phyloP scores from a whole-genome alignment of 2,329 filamentous ascomycete species.

The Pseudogymnoascus sp. region DNA sequence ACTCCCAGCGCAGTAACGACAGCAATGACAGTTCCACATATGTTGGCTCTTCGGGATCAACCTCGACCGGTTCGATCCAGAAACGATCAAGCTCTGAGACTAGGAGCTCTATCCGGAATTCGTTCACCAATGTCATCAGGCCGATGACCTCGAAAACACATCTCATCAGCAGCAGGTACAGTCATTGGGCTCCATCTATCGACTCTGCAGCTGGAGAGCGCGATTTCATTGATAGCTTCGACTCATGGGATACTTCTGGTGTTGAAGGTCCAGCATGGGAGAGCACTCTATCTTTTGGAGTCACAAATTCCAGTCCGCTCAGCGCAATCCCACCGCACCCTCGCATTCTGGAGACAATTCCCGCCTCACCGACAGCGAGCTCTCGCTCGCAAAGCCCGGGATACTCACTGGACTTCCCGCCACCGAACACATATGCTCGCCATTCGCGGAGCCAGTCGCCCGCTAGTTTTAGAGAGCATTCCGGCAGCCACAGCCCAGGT shows the following conservation, averaged over 20 bases:
- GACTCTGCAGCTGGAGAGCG: constrained; percentile 31
- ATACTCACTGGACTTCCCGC: constrained; percentile 47
- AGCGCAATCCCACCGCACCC: constrained; percentile 29
- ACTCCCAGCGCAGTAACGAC: constrained; percentile 13
- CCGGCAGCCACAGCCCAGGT: constrained; percentile 18
- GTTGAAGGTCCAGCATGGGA: constrained; percentile 52
- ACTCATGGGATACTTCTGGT: constrained; percentile 65
- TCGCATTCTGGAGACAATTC: constrained; percentile 62
- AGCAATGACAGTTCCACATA: constrained; percentile 15
- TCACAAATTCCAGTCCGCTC: constrained; percentile 32
- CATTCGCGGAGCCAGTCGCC: constrained; percentile 23
- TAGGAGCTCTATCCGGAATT: constrained; percentile 40
- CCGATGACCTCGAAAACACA: constrained; percentile 50
- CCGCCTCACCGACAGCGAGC: constrained; percentile 54
- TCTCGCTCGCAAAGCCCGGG: constrained; percentile 53
- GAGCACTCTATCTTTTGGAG: constrained; percentile 43
- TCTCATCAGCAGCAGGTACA: constrained; percentile 37
- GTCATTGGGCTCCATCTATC: constrained; percentile 37
- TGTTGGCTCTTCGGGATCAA: constrained; percentile 18
- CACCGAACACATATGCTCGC: constrained; percentile 29
- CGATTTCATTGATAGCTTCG: constrained; percentile 48
- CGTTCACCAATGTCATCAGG: constrained; percentile 40
- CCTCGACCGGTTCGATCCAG: constrained; percentile 37
- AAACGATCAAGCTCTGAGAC: constrained; percentile 38
- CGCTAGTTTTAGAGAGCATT: constrained; percentile 16